A percentile compares a stretch with the other conserved stretches of the same genome.
Conservation (phyloP, 164 flowering plant species). For the Cinnamomum micranthum region DNA sequence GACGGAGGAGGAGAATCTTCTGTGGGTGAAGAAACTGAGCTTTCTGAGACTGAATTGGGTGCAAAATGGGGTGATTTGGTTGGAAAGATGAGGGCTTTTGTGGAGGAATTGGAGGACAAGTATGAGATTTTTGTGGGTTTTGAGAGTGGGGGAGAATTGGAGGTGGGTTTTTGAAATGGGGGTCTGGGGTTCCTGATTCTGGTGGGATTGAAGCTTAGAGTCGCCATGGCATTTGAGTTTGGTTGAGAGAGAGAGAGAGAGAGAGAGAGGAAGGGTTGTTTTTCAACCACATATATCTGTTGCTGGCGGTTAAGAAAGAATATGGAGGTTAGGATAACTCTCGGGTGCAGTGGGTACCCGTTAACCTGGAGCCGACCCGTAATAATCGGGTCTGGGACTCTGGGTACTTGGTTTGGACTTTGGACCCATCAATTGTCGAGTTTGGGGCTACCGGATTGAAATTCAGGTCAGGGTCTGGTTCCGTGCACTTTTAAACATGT, state of each 20-base stretch:
- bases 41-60: constrained; percentile 52
- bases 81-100: constrained; percentile 16
- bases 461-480: no score
- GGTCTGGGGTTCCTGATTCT: constrained; percentile 40
- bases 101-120: constrained; percentile 12
- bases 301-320: constrained; percentile 6
- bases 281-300: constrained; percentile 29
- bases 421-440: no score
- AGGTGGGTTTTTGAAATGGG: constrained; percentile 30
- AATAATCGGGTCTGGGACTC: no score
- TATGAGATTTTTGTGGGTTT: constrained; percentile 30
- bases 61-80: constrained; percentile 21
- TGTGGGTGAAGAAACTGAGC: constrained; percentile 43
- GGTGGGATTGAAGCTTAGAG: constrained; percentile 55
- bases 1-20: constrained; percentile 24
- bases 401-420: no score
- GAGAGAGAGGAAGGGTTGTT: constrained; percentile 4
- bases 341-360: not conserved
- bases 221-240: constrained; percentile 43
- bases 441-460: no score
- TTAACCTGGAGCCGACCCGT: not conserved
- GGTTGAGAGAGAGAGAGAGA: not conserved
- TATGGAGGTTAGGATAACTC: not conserved
- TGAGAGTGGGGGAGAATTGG: constrained; percentile 26
- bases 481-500: no score